phyloP scores from a whole-genome alignment of 352 stramenopile species.

The Peronospora tabacina region DNA sequence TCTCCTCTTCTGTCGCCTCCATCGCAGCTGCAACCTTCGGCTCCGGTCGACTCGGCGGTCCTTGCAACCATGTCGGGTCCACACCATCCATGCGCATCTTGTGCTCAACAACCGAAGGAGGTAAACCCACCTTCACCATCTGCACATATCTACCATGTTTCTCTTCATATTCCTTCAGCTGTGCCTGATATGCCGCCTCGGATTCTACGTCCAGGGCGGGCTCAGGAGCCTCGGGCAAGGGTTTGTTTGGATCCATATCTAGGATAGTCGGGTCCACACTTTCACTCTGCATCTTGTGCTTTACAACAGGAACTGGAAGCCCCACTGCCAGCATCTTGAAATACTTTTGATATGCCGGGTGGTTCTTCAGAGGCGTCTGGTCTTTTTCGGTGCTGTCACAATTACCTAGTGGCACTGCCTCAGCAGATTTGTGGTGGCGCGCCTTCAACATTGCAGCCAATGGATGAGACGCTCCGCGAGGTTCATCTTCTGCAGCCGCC shows the following conservation, averaged over 20 bases:
- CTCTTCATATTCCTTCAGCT: slow-evolving; percentile 54
- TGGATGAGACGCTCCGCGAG: slow-evolving; percentile 14
- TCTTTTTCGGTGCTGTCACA: slow-evolving; percentile 16
- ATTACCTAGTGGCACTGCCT: slow-evolving; percentile 1
- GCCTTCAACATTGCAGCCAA: slow-evolving; percentile 41
- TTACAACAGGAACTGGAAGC: slow-evolving; percentile 48
- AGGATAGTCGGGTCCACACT: slow-evolving; percentile 53
- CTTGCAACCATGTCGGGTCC: slow-evolving; percentile 54
- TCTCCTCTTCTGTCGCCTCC: slow-evolving; percentile 40
- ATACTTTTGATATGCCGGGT: slow-evolving; percentile 65
- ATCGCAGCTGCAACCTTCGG: slow-evolving; percentile 15
- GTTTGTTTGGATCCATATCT: slow-evolving; percentile 56
- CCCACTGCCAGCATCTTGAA: slow-evolving; percentile 83
- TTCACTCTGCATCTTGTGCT: slow-evolving; percentile 73
- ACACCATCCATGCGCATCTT: slow-evolving; percentile 82
- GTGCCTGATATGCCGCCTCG: slow-evolving; percentile 41
- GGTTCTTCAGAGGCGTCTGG: slow-evolving; percentile 43
- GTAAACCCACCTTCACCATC: slow-evolving; percentile 77
- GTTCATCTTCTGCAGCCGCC: slow-evolving; percentile 5
- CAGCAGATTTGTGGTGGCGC: slow-evolving; percentile 17
- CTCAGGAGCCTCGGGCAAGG: slow-evolving; percentile 22
- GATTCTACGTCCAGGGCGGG: slow-evolving; percentile 27
- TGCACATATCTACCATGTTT: slow-evolving; percentile 67
- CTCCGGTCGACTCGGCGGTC: slow-evolving; percentile 33
- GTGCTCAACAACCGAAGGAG: slow-evolving; percentile 58